A percentile compares a stretch with the other conserved stretches of the same genome.
Conservation (phyloP, 2,329 filamentous ascomycete species). For the Boeremia lycopersici region DNA sequence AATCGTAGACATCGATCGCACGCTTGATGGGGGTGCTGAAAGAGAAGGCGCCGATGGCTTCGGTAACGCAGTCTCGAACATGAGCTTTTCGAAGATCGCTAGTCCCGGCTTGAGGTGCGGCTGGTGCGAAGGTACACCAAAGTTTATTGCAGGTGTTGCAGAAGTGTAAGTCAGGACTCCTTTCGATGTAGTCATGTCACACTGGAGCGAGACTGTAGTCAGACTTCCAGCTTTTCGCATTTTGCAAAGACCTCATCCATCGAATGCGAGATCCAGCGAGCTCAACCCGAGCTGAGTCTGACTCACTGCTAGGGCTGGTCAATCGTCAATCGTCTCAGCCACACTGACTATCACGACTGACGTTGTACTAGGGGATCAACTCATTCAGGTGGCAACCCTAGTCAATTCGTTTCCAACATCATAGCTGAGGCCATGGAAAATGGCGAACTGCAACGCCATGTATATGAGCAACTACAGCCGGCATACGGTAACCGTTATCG, state of each 20-base stretch:
- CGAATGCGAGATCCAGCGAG: conserved; percentile 2
- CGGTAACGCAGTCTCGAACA: conserved; percentile 84
- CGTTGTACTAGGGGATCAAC: conserved; percentile 57
- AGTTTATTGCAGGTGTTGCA: conserved; percentile 64
- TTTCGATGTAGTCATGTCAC: neutral
- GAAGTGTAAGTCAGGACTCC: conserved; percentile 57
- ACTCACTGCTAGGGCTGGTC: conserved; percentile 5
- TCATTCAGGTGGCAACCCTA: conserved; percentile 64
- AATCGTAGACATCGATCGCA: conserved; percentile 77
- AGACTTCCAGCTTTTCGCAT: neutral
- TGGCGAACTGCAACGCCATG: conserved; percentile 59
- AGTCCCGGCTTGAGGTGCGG: conserved; percentile 83
- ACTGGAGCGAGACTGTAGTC: neutral
- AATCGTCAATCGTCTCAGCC: conserved; percentile 8
- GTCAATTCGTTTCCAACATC: conserved; percentile 64
- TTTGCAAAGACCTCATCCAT: neutral
- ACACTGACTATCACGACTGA: conserved; percentile 25
- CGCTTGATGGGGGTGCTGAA: conserved; percentile 64
- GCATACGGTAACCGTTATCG: conserved; percentile 61
- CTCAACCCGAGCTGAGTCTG: neutral
- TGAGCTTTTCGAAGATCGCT: conserved; percentile 86
- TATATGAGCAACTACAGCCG: conserved; percentile 60
- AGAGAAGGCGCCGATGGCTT: conserved; percentile 62
- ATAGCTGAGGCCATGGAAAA: conserved; percentile 61
- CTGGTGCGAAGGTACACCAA: conserved; percentile 79